Base-by-base conservation (phyloP, 176 grass and related monocot species). In the Oryza australiensis region DNA sequence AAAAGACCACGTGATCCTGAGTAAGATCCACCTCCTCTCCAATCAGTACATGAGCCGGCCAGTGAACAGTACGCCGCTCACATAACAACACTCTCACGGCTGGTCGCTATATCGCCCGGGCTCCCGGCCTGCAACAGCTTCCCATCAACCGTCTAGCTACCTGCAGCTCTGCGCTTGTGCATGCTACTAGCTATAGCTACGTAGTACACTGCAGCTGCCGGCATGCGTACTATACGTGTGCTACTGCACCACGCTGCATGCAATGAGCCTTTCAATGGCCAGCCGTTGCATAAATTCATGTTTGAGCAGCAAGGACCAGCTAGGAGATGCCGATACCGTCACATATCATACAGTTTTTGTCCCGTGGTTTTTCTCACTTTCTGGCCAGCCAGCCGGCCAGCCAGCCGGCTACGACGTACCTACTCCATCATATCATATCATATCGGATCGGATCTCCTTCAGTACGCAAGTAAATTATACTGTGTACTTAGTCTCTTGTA, bases 1-100 rank as follows among this genome's bases (percentile, higher is more conserved):
- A 91, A 91, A 85, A 79, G 70, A 88, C 77, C 92, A 93, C 90
- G 86, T 91, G 92, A 93, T 85, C 76, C 49, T 59, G 62, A n/a
- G 87, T 68, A 71, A 89, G 89, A 67, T 81, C 72, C 85, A n/a
- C 78, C 62, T 37, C 35, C 29, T 10, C 70, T 26, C 55, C 11
- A 49, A 40, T 28, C 46, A 32, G 2, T 1, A 13, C 72, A 27
- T 9, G 48, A 46, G 11, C 11, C 45, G 35, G 7, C 35, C 35
- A 48, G 45, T 48, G 45, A 53, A 53, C 49, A 53, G 49, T 53
- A 51, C 48, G 46, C 46, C 15, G 15, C 46, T 49, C 46, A 49
- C 46, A 18, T 35, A 35, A 35, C 34, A 37, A 37, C 35, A 51
- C 15, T 20, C 48, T 4, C 48, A 51, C 48, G 1, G 49, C 49